Base-by-base conservation (phyloP, 768 basidiomycete species). In the Lactarius tabidus region DNA sequence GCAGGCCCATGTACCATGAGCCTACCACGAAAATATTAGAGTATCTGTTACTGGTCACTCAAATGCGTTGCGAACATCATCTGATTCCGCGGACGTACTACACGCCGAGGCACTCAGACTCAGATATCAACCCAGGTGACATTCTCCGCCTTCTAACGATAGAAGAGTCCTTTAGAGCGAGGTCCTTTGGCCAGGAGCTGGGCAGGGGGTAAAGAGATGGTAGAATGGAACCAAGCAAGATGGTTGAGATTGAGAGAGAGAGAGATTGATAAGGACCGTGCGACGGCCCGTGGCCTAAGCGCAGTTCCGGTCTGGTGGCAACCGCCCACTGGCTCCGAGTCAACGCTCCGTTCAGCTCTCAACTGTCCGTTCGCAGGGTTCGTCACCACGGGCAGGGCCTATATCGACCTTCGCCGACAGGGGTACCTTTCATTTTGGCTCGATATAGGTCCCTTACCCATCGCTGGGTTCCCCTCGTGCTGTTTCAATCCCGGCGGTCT, bases 391-490 rank as follows among this genome's bases (percentile, higher is more conserved):
- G 31, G 38, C 51, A 57, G 55, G 43, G 31, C 55, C 55, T 55
- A 59, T 65, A 65, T 67, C 66, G 65, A 59, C 66, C 31, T 57
- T 57, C 36, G 36, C 45, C 48, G 55, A 61, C 60, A 52, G 64
- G 57, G 51, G 48, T 9, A 57, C 48, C 26, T 28, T 43, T 57
- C 60, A 51, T 48, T 33, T 60, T 59, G n/a, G 55, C 38, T 43
- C 64, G 52, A 55, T 61, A 66, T 67, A 60, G 63, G 53, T 29
- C 26, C 51, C 43, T 67, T 33, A 23, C 29, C n/a, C 20, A 43
- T 63, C 55, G 67, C 59, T 48, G 48, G 58, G 66, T 54, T n/a
- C 6, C 41, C 28, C 67, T 57, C 62, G 15, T 57, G 41, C 39
- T 17, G 45, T 57, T 67, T 45, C 68, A 33, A 57, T 58, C 63